phyloP scores from a whole-genome alignment of 352 stramenopile genomes.

The Phytophthora nicotianae region DNA sequence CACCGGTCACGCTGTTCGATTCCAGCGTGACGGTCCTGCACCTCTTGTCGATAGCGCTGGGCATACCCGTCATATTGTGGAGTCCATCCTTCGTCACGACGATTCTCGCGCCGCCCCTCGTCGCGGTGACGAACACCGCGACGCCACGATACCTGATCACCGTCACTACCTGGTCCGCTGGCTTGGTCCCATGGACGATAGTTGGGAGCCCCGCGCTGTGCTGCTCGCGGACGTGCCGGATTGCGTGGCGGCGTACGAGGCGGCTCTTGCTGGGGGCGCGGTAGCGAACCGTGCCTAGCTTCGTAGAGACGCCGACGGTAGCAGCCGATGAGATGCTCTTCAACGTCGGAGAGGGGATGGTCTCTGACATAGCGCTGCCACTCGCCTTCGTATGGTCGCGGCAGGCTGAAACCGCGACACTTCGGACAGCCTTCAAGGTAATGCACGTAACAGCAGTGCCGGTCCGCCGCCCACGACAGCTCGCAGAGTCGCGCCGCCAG shows the following conservation, averaged over 20 bases:
- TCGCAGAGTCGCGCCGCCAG: background rate
- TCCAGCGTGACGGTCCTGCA: conserved; percentile 2
- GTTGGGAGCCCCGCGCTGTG: conserved; percentile 1
- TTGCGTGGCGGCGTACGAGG: conserved; percentile 11
- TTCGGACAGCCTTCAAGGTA: background rate
- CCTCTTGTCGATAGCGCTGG: conserved; percentile 1
- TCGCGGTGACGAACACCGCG: background rate
- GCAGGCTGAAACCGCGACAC: background rate
- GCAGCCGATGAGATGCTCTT: too few relatives aligned
- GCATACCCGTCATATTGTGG: background rate
- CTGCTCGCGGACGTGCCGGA: conserved; percentile 7
- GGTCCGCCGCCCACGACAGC: background rate
- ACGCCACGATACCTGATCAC: background rate
- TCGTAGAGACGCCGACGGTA: too few relatives aligned
- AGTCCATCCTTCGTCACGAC: background rate
- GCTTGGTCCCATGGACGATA: conserved; percentile 7
- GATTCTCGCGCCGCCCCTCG: background rate
- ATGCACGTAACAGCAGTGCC: background rate
- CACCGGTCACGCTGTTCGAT: background rate
- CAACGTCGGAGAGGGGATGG: too few relatives aligned
- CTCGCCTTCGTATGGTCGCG: background rate
- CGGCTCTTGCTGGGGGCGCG: background rate
- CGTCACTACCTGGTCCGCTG: conserved; percentile 2
- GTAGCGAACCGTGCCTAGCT: background rate
- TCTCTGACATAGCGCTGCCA: background rate